Percentiles rank a stretch among this genome's conserved stretches.
Conservation (phyloP, 23 red algal species). For the Gracilaria caudata region DNA sequence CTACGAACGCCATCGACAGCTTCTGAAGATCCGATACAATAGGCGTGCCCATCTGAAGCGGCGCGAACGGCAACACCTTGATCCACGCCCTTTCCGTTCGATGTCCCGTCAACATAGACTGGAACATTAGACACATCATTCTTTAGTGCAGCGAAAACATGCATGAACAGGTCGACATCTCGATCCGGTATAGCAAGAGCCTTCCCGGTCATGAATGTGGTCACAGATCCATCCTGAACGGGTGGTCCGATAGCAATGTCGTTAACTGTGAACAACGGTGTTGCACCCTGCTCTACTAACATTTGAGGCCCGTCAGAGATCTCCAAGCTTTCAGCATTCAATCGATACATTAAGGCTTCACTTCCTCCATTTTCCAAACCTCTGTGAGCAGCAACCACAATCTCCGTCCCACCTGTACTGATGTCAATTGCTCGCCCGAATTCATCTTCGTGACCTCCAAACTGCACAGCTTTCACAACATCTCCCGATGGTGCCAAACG, state of each 20-base stretch:
- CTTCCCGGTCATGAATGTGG: slow-evolving; percentile 27
- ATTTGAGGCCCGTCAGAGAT: slow-evolving; percentile 24
- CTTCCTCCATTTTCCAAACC: slow-evolving; percentile 27
- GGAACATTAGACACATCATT: slow-evolving; percentile 16
- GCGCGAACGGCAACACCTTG: slow-evolving; percentile 23
- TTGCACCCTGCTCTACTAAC: slow-evolving; percentile 34
- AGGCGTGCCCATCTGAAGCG: slow-evolving; percentile 32
- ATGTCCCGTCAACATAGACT: slow-evolving; percentile 51
- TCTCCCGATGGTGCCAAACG: slow-evolving; percentile 40
- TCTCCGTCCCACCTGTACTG: not conserved
- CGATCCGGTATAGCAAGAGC: slow-evolving; percentile 48
- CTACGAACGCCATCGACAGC: not conserved
- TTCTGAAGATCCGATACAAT: slow-evolving; percentile 32
- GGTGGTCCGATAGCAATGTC: slow-evolving; percentile 45
- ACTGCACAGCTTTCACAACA: slow-evolving; percentile 35
- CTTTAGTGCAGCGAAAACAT: slow-evolving; percentile 26
- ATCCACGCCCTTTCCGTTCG: slow-evolving; percentile 31
- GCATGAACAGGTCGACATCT: slow-evolving; percentile 42
- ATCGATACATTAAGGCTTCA: slow-evolving; percentile 46
- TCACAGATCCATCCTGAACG: slow-evolving; percentile 22
- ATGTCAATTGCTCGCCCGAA: slow-evolving; percentile 53
- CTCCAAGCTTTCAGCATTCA: slow-evolving; percentile 25
- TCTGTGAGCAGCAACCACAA: slow-evolving; percentile 40
- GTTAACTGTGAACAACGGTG: slow-evolving; percentile 33
- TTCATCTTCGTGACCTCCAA: slow-evolving; percentile 38